These are phyloP conservation scores for Arctium minus DNA, from an alignment of 129 eudicot genomes.

Conservation along the genomic window DNA sequence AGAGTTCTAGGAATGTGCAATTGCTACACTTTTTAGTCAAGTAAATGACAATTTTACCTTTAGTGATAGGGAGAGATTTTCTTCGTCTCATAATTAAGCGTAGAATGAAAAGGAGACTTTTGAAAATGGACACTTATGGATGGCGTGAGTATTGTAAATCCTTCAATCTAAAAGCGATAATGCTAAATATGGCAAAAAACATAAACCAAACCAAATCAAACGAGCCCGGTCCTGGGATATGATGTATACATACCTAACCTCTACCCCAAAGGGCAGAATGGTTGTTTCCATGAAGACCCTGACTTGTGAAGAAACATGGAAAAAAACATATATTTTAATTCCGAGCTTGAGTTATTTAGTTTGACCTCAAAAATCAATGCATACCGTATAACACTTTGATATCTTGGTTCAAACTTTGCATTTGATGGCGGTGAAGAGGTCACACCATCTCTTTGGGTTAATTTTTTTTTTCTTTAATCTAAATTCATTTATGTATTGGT, in stretches of 20 bases:
- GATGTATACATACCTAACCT: neutral
- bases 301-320: neutral
- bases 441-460: neutral
- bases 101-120: too few relatives aligned
- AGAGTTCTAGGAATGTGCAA: too few relatives aligned
- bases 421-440: constrained; percentile 2
- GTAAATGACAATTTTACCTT: too few relatives aligned
- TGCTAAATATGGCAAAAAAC: neutral
- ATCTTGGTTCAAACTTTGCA: neutral
- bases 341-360: neutral
- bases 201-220: neutral
- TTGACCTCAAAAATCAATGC: neutral
- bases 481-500: neutral
- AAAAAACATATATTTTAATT: neutral
- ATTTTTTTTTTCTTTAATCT: neutral
- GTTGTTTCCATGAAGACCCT: neutral
- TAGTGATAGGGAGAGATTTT: too few relatives aligned
- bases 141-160: neutral
- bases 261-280: neutral
- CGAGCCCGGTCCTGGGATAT: too few relatives aligned
- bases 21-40: too few relatives aligned
- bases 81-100: too few relatives aligned
- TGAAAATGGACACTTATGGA: too few relatives aligned
- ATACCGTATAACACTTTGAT: neutral
- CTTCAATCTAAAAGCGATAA: neutral